phyloP scores from a whole-genome alignment of 768 basidiomycete genomes.

The Xerocomus potaroensis region DNA sequence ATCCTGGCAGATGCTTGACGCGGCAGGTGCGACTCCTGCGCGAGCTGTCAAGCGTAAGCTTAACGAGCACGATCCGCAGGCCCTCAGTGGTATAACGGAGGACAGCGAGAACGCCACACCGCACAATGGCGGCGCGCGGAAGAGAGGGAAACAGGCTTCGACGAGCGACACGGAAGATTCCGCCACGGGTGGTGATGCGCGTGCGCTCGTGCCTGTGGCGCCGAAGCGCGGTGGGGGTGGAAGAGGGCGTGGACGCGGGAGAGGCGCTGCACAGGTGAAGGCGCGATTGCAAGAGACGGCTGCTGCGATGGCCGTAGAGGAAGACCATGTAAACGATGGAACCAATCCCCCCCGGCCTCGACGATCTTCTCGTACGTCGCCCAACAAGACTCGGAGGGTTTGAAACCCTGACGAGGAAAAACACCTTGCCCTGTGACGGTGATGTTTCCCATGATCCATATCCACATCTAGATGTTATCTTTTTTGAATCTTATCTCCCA shows the following conservation, averaged over 20 bases:
- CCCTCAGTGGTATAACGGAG: constrained; percentile 26
- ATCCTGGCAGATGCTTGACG: constrained; percentile 52
- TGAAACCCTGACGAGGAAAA: constrained; percentile 2
- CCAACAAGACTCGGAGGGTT: constrained; percentile 28
- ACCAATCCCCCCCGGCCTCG: constrained; percentile 26
- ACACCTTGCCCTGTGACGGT: not conserved
- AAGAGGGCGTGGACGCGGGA: constrained; percentile 22
- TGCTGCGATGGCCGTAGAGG: constrained; percentile 26
- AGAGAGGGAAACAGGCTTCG: constrained; percentile 20
- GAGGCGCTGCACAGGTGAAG: constrained; percentile 12
- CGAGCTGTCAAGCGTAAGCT: constrained; percentile 38
- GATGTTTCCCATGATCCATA: not conserved
- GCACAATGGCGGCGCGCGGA: constrained; percentile 13
- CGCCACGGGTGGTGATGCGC: constrained; percentile 8
- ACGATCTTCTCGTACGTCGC: constrained; percentile 33
- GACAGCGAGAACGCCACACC: constrained; percentile 12
- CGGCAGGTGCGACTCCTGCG: constrained; percentile 19
- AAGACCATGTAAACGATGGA: constrained; percentile 25
- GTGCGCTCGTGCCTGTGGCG: not conserved
- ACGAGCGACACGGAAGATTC: constrained; percentile 18
- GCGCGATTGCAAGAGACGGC: constrained; percentile 25
- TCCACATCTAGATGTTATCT: not conserved
- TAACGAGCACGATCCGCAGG: constrained; percentile 21
- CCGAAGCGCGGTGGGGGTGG: constrained; percentile 17
- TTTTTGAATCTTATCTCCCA: constrained; percentile 1